Evolutionary conservation across 1,284 basidiomycete species (phyloP).

Genomic region (Neonothopanus nambi): DNA sequence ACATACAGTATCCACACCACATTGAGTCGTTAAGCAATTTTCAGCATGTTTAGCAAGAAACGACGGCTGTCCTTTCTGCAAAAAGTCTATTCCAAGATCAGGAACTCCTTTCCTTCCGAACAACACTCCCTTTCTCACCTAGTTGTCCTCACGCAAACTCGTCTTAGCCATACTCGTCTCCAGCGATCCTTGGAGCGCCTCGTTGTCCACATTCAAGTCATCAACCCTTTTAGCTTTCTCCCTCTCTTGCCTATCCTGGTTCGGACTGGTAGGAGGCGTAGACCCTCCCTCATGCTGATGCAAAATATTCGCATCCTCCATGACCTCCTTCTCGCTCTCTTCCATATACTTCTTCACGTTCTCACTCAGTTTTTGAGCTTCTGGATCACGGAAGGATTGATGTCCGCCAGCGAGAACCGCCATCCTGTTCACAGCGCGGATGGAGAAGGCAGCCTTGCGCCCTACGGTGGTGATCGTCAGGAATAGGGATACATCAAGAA

Average conservation of each 20-base stretch:
- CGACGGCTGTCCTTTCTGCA: no score
- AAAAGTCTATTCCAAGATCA: no score
- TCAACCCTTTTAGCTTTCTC: constrained; percentile 8
- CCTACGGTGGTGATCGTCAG: constrained; percentile 53
- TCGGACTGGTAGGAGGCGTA: constrained; percentile 5
- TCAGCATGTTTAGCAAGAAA: no score
- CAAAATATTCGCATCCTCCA: constrained; percentile 15
- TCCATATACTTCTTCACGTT: constrained; percentile 75
- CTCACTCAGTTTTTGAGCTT: constrained; percentile 55
- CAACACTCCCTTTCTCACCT: neutral
- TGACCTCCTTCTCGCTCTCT: constrained; percentile 62
- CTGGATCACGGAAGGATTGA: constrained; percentile 29
- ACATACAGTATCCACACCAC: no score
- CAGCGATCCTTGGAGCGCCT: neutral
- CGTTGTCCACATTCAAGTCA: constrained; percentile 10
- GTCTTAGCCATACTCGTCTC: constrained; percentile 9
- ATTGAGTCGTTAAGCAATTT: no score
- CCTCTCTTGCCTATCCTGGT: neutral
- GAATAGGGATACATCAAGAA: no score
- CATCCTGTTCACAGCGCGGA: constrained; percentile 84
- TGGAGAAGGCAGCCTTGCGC: constrained; percentile 84
- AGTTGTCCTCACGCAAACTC: constrained; percentile 4
- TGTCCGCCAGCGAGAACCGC: constrained; percentile 47
- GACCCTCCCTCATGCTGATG: constrained; percentile 14
- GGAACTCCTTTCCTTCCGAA: neutral